phyloP scores from a whole-genome alignment of 1,139 yeast genomes.

The Pichia sp. region DNA sequence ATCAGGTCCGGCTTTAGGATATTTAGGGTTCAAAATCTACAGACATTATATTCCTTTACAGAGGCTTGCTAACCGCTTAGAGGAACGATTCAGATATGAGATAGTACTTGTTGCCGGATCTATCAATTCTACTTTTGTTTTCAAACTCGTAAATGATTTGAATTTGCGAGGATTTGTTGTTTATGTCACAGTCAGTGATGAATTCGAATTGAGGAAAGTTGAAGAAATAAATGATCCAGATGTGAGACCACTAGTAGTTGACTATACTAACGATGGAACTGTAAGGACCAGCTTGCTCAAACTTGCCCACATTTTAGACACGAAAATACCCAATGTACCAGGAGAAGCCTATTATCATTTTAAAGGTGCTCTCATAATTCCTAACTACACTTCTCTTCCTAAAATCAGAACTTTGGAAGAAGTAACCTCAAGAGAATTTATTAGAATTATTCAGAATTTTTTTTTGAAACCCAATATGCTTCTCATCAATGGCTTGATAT shows the following conservation, averaged over 20 bases:
- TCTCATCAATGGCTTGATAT: constrained; percentile 24
- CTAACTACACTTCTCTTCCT: constrained; percentile 28
- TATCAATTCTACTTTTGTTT: constrained; percentile 67
- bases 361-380: constrained; percentile 26
- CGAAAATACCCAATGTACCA: constrained; percentile 16
- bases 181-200: constrained; percentile 63
- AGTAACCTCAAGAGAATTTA: constrained; percentile 21
- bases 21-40: constrained; percentile 8
- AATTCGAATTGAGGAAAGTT: constrained; percentile 53
- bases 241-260: constrained; percentile 48
- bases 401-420: constrained; percentile 24
- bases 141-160: constrained; percentile 64
- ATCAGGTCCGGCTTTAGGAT: constrained; percentile 7
- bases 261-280: constrained; percentile 31
- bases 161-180: constrained; percentile 77
- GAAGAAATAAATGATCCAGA: constrained; percentile 47
- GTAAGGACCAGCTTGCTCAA: constrained; percentile 36
- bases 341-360: constrained; percentile 21
- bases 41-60: constrained; percentile 12
- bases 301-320: constrained; percentile 34
- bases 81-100: constrained; percentile 35
- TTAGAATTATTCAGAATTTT: constrained; percentile 21
- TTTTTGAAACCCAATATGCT: constrained; percentile 22
- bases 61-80: constrained; percentile 45
- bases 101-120: constrained; percentile 71